Conservation (phyloP, 75 land plant species). For the Sequoia sempervirens region DNA sequence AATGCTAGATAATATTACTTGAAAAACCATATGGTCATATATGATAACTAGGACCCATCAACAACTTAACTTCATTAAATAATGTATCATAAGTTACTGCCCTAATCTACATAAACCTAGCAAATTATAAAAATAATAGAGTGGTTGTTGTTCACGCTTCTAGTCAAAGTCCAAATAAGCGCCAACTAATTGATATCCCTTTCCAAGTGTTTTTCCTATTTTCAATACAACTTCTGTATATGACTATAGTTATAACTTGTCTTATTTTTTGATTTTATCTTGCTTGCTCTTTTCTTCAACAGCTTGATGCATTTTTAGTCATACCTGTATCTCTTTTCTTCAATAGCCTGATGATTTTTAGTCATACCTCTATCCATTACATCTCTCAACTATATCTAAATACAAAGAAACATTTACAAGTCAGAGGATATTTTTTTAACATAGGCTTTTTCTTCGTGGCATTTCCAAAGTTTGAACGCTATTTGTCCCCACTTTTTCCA, state of each 20-base stretch:
- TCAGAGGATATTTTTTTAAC: too few species aligned
- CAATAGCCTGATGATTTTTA: too few species aligned
- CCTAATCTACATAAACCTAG: background rate
- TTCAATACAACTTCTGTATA: background rate
- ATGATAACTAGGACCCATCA: background rate
- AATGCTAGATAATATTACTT: background rate
- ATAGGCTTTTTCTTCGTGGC: too few species aligned
- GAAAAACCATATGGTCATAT: background rate
- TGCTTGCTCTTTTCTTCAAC: too few species aligned
- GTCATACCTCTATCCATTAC: too few species aligned
- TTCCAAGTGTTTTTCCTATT: background rate
- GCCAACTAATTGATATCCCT: background rate
- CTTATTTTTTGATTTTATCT: too few species aligned
- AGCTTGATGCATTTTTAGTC: too few species aligned
- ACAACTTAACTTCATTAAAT: background rate
- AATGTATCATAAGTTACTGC: background rate
- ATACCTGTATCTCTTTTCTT: too few species aligned
- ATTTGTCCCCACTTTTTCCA: too few species aligned
- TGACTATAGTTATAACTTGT: background rate
- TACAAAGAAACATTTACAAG: too few species aligned
- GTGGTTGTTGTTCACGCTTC: background rate
- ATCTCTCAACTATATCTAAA: too few species aligned
- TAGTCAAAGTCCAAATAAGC: background rate
- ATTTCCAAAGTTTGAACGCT: too few species aligned
- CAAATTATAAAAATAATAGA: background rate